Base-by-base conservation (phyloP, 2,329 filamentous ascomycete genomes). In the Ophiostoma sp. region DNA sequence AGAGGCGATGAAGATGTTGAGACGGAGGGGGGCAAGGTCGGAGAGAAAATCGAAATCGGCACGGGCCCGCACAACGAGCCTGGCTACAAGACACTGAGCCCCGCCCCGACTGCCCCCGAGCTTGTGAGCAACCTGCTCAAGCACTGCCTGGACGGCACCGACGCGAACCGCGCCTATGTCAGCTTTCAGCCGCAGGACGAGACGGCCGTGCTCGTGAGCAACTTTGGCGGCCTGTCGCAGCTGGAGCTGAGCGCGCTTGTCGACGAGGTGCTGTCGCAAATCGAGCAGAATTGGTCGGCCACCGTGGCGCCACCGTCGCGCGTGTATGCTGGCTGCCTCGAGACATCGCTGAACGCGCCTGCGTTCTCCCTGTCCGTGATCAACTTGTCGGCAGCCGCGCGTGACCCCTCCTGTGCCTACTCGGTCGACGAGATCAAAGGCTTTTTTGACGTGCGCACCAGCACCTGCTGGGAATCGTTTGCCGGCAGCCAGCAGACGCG, bases 281-380 rank as follows among this genome's bases (percentile, higher is more conserved):
- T 87, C 13, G 78, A 78, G 7, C 72, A 71, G 0, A 76, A 81
- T 71, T 87, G 84, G 83, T 35, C 66, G 27, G 31, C 41, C 27
- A 67, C 36, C 2, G 78, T 79, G 6, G 80, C 86, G 4, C 77
- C 79, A 66, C 85, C 85, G 0, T 81, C 82, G 3, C 82, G 89
- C 39, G 83, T 90, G 68, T 82, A 86, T 68, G 80, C 83, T 0
- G 90, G 90, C 1, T 88, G 86, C 36, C 84, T 89, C 70, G 90
- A 91, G 83, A 91, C 89, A 0, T 90, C 88, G 20, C 83, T 92
- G 75, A 91, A 92, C 73, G 89, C 88, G 0, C 84, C 89, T 0
- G 90, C 89, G 0, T 92, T 92, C 76, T 90, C 87, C 17, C 83
- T 92, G 6, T 90, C 88, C 3, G 74, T 92, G 67, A 79, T 90